Evolutionary conservation across 225 moss, liverwort and hornwort genomes (phyloP).

Genomic region (Ulota crispa): DNA sequence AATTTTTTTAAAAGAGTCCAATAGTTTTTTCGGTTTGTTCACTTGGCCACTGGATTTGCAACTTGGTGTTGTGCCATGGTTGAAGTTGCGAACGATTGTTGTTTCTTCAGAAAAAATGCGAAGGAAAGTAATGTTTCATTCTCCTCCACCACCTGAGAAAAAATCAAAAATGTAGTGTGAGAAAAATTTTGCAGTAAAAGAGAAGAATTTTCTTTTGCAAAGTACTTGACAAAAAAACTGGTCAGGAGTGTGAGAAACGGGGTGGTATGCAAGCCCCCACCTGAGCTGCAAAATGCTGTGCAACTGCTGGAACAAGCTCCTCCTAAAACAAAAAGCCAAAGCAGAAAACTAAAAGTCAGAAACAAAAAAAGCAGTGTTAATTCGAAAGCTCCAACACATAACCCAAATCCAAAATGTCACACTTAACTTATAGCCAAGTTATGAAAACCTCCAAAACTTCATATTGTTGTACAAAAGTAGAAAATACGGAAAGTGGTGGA

Average conservation of each 20-base stretch:
- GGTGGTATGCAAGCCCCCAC: constrained; percentile 22
- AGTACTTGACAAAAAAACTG: too few species aligned
- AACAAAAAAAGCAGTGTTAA: too few species aligned
- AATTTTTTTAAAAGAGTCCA: background rate
- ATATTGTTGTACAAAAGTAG: too few species aligned
- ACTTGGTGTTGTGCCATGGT: constrained; percentile 80
- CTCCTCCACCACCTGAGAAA: constrained; percentile 86
- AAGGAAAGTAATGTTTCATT: constrained; percentile 89
- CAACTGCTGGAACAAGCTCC: constrained; percentile 95
- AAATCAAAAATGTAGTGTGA: background rate
- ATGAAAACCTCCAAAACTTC: too few species aligned
- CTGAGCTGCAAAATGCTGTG: constrained; percentile 95
- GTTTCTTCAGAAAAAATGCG: constrained; percentile 83
- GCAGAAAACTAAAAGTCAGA: too few species aligned
- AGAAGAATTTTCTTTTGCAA: background rate
- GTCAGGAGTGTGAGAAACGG: too few species aligned
- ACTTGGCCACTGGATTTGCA: constrained; percentile 82
- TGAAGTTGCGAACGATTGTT: constrained; percentile 75
- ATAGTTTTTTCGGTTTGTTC: background rate
- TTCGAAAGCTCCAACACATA: background rate
- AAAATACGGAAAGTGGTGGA: too few species aligned
- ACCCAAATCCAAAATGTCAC: background rate
- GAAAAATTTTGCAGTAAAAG: background rate
- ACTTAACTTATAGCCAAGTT: too few species aligned
- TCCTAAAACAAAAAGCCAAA: constrained; percentile 44